A percentile compares a stretch with the other conserved stretches of the same genome.
These are phyloP conservation scores for Tricholoma hemisulphureum DNA, from an alignment of 768 basidiomycete genomes.

Conservation along the genomic window DNA sequence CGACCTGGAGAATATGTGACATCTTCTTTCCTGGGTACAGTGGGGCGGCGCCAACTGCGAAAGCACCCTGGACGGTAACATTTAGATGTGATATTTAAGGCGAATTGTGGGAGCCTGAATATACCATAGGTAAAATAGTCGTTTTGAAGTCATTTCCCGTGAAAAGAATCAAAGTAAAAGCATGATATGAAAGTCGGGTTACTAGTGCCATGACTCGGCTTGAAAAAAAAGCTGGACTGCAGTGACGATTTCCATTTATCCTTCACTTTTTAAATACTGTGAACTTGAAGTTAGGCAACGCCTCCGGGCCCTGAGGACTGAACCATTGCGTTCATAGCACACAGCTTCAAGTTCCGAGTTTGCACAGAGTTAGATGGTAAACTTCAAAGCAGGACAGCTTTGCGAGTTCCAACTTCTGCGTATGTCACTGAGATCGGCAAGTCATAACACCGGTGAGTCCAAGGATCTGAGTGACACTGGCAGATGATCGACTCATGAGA, in stretches of 20 bases:
- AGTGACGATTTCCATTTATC: not conserved
- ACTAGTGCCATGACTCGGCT: not conserved
- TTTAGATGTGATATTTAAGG: not conserved
- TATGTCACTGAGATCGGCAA: too few species aligned
- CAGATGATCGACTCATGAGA: too few species aligned
- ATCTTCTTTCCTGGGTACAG: conserved; percentile 5
- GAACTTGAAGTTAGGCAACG: too few species aligned
- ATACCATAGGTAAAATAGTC: conserved; percentile 45
- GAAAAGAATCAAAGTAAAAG: conserved; percentile 35
- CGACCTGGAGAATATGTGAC: conserved; percentile 7
- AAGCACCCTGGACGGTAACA: conserved; percentile 15
- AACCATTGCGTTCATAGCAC: too few species aligned
- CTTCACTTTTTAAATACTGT: not conserved
- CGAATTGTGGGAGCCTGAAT: conserved; percentile 16
- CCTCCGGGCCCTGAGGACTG: too few species aligned
- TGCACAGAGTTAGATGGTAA: too few species aligned
- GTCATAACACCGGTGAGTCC: too few species aligned
- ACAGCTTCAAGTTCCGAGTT: too few species aligned
- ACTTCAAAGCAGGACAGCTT: too few species aligned
- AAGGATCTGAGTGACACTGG: too few species aligned
- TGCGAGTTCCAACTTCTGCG: too few species aligned
- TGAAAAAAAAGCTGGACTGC: not conserved
- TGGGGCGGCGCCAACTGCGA: conserved; percentile 25
- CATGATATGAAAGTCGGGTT: conserved; percentile 15
- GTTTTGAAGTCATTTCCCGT: conserved; percentile 48